Evolutionary conservation across 495 filamentous ascomycete genomes (phyloP).

Genomic region (Hypoxylon fuscum): DNA sequence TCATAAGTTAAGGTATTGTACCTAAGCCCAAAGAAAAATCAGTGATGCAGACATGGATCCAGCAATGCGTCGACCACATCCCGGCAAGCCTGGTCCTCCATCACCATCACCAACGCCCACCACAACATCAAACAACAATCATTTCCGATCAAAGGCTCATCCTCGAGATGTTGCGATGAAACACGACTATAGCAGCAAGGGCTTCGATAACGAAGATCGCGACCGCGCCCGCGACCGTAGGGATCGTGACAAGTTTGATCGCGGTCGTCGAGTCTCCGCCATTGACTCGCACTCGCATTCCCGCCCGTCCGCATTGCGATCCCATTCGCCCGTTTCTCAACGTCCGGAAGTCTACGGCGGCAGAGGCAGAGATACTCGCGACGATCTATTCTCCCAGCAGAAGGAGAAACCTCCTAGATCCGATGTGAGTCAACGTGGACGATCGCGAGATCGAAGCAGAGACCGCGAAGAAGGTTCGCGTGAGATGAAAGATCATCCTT

Average conservation of each 20-base stretch:
- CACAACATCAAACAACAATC: constrained; percentile 26
- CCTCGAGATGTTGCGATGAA: constrained; percentile 43
- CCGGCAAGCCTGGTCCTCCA: constrained; percentile 30
- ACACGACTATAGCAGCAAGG: constrained; percentile 39
- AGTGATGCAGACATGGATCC: constrained; percentile 42
- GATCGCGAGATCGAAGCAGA: constrained; percentile 34
- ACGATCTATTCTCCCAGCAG: constrained; percentile 28
- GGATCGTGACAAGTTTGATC: constrained; percentile 40
- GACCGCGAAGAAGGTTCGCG: constrained; percentile 24
- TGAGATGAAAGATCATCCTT: constrained; percentile 32
- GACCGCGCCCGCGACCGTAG: constrained; percentile 41
- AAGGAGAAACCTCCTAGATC: constrained; percentile 26
- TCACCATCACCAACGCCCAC: constrained; percentile 35
- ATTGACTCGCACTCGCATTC: constrained; percentile 28
- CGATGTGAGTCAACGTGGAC: constrained; percentile 39
- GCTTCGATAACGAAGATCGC: constrained; percentile 38
- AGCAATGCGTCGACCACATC: constrained; percentile 34
- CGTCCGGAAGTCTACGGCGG: constrained; percentile 23
- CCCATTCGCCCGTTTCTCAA: constrained; percentile 39
- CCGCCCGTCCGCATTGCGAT: constrained; percentile 31
- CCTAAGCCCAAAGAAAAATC: constrained; percentile 24
- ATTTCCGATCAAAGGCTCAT: constrained; percentile 26
- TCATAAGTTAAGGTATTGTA: constrained; percentile 1
- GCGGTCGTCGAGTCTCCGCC: constrained; percentile 32
- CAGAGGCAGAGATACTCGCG: constrained; percentile 29